Base-by-base conservation (phyloP, 148 eudicot species). In the Vaccinium vitisidaea region DNA sequence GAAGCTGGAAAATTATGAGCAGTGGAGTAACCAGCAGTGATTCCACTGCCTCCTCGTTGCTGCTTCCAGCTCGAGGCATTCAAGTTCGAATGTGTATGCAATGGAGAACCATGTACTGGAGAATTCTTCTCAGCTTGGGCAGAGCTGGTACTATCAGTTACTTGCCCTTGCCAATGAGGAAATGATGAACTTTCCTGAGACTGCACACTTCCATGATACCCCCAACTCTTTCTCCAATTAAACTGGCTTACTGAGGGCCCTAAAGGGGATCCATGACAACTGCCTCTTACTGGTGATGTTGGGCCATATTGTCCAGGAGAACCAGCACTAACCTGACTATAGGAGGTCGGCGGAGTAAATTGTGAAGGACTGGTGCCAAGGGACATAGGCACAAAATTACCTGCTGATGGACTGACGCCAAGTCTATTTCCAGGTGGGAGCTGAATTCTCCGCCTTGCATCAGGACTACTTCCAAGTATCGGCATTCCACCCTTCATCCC, bases 331-430 rank as follows among this genome's bases (percentile, higher is more conserved):
- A 91, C 81, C 30, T 93, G 93, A 84, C 90, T 73, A 80, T 85
- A 92, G 25, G 91, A 86, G 82, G 79, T 87, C 83, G 99, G 99
- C 75, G 99, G 99, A 50, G 99, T 95, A 87, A 94, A 95, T 85
- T 97, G 99, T 46, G 99, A 97, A 87, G 99, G 99, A 88, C 99
- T 97, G 73, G 94, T 90, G 65, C 99, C 99, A 74, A 97, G 98
- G 81, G 99, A 93, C 89, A 95, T 90, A 5, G 96, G 93, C 75
- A 91, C 93, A 83, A 95, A 94, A 85, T 92, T 94, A 84, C 94
- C 93, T 12, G 90, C 86, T 65, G 94, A 91, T 55, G 99, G 96
- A 89, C 98, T 94, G 82, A 91, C 88, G 84, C 98, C 98, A 83
- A 94, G 92, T 81, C 98, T 95, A 81, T 84, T 86, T 21, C 88